phyloP scores from a whole-genome alignment of 2,329 filamentous ascomycete species.

The Celoporthe dispersa region DNA sequence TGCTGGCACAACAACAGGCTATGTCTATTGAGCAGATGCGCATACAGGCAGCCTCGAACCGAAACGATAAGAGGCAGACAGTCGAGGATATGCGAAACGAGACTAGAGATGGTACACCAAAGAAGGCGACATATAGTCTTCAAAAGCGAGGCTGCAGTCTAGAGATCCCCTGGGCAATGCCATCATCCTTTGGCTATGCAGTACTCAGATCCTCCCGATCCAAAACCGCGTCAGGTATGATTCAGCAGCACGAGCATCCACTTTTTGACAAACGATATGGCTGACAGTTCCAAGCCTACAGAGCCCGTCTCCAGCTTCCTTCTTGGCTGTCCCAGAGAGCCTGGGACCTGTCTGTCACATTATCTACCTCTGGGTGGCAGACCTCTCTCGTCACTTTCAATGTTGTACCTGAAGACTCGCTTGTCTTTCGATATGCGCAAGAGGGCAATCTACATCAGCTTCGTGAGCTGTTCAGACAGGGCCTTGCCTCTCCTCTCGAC shows the following conservation, averaged over 20 bases:
- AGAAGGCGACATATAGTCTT: neutral
- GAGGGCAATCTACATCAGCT: neutral
- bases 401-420: neutral
- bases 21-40: constrained; percentile 7
- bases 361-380: constrained; percentile 15
- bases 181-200: neutral
- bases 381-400: neutral
- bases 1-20: neutral
- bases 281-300: constrained; percentile 7
- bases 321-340: constrained; percentile 12
- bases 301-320: constrained; percentile 13
- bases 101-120: too few species aligned
- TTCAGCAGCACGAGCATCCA: neutral
- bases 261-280: too few species aligned
- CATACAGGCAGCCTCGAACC: neutral
- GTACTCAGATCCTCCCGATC: neutral
- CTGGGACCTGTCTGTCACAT: neutral
- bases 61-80: too few species aligned
- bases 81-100: neutral
- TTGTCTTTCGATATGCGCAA: neutral
- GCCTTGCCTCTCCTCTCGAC: constrained; percentile 13
- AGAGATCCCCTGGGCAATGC: neutral
- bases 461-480: neutral
- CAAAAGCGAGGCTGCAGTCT: neutral
- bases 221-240: neutral